A percentile compares a stretch with the other conserved stretches of the same genome.
Conservation (phyloP, 2,329 filamentous ascomycete species). For the Trichoderma citrinoviride region DNA sequence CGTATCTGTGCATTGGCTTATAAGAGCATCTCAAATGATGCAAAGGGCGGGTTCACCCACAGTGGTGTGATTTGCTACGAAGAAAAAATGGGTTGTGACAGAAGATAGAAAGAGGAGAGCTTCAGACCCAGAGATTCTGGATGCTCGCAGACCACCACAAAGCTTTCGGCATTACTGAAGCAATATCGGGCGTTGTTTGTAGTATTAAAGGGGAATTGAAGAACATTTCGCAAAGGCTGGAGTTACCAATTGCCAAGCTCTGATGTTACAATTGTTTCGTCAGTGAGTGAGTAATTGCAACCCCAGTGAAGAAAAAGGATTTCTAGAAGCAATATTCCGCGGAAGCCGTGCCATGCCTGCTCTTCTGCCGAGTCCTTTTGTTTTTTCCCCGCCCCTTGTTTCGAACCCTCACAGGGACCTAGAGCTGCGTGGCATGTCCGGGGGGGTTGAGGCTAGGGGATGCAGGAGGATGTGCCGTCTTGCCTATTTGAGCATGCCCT, state of each 20-base stretch:
- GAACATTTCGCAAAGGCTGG: background rate
- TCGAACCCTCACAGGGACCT: background rate
- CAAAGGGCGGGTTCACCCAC: too few relatives aligned
- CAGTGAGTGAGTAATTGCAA: too few relatives aligned
- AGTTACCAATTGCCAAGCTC: background rate
- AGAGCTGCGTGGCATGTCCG: background rate
- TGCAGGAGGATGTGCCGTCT: background rate
- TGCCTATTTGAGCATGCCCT: slow-evolving; percentile 5
- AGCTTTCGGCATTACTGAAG: too few relatives aligned
- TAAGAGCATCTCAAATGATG: too few relatives aligned
- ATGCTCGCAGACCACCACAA: too few relatives aligned
- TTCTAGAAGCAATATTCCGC: background rate
- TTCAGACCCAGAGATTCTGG: too few relatives aligned
- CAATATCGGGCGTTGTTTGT: too few relatives aligned
- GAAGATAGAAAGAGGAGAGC: too few relatives aligned
- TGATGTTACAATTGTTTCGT: background rate
- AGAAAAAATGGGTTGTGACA: too few relatives aligned
- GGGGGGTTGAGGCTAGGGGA: background rate
- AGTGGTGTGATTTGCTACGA: too few relatives aligned
- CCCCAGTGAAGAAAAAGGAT: background rate
- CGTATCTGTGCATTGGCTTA: too few relatives aligned
- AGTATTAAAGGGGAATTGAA: too few relatives aligned
- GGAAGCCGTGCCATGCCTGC: background rate
- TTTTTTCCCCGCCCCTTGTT: background rate
- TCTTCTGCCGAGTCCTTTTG: background rate